phyloP scores from a whole-genome alignment of 352 stramenopile genomes.

The Pythium plurisporium region DNA sequence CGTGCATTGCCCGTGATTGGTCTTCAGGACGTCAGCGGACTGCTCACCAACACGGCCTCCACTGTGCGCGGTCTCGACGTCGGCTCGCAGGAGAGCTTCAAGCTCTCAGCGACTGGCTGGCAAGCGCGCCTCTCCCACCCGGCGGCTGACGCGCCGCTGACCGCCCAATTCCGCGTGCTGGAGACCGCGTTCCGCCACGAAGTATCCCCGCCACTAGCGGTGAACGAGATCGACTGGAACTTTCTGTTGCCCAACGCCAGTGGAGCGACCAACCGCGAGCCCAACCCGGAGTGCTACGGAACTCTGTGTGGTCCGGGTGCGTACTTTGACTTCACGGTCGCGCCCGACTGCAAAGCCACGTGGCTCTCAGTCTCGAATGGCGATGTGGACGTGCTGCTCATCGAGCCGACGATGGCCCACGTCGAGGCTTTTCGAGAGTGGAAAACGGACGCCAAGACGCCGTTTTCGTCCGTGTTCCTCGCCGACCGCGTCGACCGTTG shows the following conservation, averaged over 20 bases:
- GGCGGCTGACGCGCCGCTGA: constrained; percentile 30
- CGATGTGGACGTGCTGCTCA: constrained; percentile 60
- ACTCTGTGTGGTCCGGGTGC: constrained; percentile 43
- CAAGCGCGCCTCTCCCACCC: constrained; percentile 19
- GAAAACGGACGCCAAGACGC: constrained; percentile 31
- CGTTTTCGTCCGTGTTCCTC: constrained; percentile 47
- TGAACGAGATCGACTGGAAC: constrained; percentile 57
- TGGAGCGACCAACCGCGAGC: constrained; percentile 11
- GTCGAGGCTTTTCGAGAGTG: constrained; percentile 55
- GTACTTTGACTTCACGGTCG: constrained; percentile 68
- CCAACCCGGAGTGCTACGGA: constrained; percentile 54
- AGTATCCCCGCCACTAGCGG: constrained; percentile 40
- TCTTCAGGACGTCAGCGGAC: constrained; percentile 21
- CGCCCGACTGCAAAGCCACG: constrained; percentile 40
- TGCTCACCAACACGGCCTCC: constrained; percentile 34
- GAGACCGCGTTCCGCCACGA: constrained; percentile 36
- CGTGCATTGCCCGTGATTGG: constrained; percentile 36
- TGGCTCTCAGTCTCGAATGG: constrained; percentile 68
- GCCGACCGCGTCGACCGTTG: constrained; percentile 64
- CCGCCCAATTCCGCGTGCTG: constrained; percentile 50
- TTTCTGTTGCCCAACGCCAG: constrained; percentile 20
- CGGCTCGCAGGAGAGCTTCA: constrained; percentile 31
- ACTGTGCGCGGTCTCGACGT: constrained; percentile 35
- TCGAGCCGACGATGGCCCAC: constrained; percentile 47
- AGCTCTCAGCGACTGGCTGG: constrained; percentile 33